Evolutionary conservation across 495 filamentous ascomycete species (phyloP).

Genomic region (Hyaloscypha bicolor): DNA sequence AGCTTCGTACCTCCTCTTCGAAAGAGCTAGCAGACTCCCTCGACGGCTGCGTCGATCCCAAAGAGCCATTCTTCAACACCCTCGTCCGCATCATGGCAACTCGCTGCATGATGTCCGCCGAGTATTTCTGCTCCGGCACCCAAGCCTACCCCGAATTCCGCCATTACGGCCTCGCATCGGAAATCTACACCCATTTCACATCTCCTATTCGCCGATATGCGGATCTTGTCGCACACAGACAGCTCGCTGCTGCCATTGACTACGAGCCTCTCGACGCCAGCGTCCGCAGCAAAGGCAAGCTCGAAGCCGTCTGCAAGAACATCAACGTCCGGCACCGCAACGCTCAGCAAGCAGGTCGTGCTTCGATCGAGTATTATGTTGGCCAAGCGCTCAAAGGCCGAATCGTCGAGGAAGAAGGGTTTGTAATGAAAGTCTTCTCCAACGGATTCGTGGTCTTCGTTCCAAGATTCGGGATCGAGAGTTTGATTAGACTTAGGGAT

Average conservation of each 20-base stretch:
- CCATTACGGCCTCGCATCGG: slow-evolving; percentile 91
- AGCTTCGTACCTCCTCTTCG: slow-evolving; percentile 80
- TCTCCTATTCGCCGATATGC: slow-evolving; percentile 96
- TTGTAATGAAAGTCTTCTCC: slow-evolving; percentile 94
- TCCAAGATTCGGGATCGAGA: slow-evolving; percentile 92
- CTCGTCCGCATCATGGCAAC: slow-evolving; percentile 96
- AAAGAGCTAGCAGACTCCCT: slow-evolving; percentile 89
- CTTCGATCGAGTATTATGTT: slow-evolving; percentile 95
- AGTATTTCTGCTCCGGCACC: slow-evolving; percentile 95
- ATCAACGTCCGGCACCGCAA: slow-evolving; percentile 98
- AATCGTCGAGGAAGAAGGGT: slow-evolving; percentile 80
- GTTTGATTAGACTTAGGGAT: slow-evolving; percentile 82
- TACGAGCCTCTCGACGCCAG: slow-evolving; percentile 83
- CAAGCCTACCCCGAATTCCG: slow-evolving; percentile 92
- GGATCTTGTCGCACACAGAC: slow-evolving; percentile 89
- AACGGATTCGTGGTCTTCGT: slow-evolving; percentile 97
- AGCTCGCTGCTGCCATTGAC: slow-evolving; percentile 91
- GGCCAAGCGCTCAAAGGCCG: slow-evolving; percentile 91
- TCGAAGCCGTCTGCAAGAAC: slow-evolving; percentile 94
- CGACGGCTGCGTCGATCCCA: slow-evolving; percentile 76
- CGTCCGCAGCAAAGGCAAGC: slow-evolving; percentile 72
- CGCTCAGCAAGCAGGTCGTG: slow-evolving; percentile 90
- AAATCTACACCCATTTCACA: slow-evolving; percentile 99
- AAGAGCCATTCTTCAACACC: slow-evolving; percentile 98
- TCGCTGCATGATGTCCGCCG: slow-evolving; percentile 97